Evolutionary conservation across 352 stramenopile species (phyloP), one percentile per base, ranked within the genome.

Genomic region (Phytophthora cactorum): DNA sequence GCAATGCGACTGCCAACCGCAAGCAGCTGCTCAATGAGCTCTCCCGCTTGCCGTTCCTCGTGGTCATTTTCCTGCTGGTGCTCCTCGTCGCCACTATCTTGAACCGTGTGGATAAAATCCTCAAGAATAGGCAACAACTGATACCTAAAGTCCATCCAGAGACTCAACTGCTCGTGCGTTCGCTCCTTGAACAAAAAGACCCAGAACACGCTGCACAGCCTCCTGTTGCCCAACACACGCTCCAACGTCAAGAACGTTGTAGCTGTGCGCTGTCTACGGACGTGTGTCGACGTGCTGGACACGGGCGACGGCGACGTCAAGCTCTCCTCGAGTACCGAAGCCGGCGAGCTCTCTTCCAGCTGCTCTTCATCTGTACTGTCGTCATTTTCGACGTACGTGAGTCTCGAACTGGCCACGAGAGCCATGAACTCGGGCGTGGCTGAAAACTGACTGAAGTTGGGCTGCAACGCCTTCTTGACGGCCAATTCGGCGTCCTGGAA

Each of bases 161-260:
- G 62, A 72, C 88, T 96, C 43, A 96, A 46, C 36, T 90, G 84
- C 47, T 91, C 77, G 52, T 96, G 88, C 4, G 81, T 88, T 41
- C 88, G 86, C 32, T 96, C 88, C 55, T 94, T 93, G 67, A 93
- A 96, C 14, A 96, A 53, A 62, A 91, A 93, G 6, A 96, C 84
- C 88, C 88, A 96, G 54, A 96, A 96, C 0, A 96, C 81, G 46
- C 88, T 94, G 58, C 88, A 96, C 12, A 96, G 61, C 28, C 88
- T 77, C 5, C 88, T 77, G 63, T 96, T 96, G 15, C 70, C 74
- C 14, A 96, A 61, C 9, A 96, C 86, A 1, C 81, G 83, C 39
- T 92, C 79, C 11, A 96, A 62, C 28, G 86, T 94, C 52, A 96
- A 62, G 52, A 89, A 88, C 4, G 81, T 75, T 34, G 81, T 72